Evolutionary conservation across 129 eudicot genomes (phyloP).

Genomic region (Dittrichia graveolens): DNA sequence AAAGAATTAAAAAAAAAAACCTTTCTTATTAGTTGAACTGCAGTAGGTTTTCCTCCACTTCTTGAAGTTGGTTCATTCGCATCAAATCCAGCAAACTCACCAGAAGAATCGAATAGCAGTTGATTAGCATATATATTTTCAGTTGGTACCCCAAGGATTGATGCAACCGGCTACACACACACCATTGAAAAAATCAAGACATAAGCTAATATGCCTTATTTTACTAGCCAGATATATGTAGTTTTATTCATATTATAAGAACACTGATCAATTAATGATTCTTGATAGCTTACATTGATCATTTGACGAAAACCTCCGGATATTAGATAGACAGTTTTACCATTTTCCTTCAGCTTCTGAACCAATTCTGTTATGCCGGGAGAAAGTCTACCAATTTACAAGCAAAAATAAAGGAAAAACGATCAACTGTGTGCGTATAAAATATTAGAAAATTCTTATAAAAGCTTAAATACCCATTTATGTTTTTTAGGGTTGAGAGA

Average conservation of each 20-base stretch:
- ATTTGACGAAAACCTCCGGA: conserved; percentile 99
- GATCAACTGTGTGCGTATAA: conserved; percentile 4
- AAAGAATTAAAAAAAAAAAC: conserved; percentile 36
- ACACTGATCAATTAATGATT: conserved; percentile 1
- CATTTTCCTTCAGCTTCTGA: conserved; percentile 68
- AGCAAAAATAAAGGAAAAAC: conserved; percentile 9
- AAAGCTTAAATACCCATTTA: no score
- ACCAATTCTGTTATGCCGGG: conserved; percentile 87
- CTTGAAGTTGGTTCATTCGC: conserved; percentile 89
- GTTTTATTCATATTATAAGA: neutral
- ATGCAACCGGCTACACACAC: conserved; percentile 78
- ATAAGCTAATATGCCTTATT: neutral
- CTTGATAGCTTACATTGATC: conserved; percentile 71
- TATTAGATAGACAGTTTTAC: conserved; percentile 66
- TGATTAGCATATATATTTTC: conserved; percentile 91
- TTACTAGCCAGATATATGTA: neutral
- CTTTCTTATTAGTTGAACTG: conserved; percentile 80
- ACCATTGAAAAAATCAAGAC: neutral
- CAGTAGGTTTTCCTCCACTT: conserved; percentile 92
- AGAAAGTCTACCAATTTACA: conserved; percentile 63
- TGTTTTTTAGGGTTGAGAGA: no score
- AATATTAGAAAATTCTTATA: neutral
- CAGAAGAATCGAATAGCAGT: conserved; percentile 64
- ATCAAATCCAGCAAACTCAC: conserved; percentile 90
- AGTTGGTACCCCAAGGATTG: conserved; percentile 76